phyloP scores from a whole-genome alignment of 192 early-diverging fungal genomes.

The Dissophora ornata region DNA sequence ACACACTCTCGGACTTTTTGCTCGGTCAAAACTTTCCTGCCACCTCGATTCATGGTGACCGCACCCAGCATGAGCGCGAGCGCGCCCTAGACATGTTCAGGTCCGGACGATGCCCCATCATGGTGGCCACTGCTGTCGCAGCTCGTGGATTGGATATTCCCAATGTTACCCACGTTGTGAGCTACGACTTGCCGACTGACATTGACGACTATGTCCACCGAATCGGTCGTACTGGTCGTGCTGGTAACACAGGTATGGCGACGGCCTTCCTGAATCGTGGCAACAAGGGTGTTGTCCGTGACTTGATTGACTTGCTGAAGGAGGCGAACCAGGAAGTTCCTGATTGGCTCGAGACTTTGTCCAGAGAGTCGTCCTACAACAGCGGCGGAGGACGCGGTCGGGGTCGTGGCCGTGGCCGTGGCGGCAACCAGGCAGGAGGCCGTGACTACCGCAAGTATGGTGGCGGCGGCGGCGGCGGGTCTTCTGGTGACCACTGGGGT shows the following conservation, averaged over 20 bases:
- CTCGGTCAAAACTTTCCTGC: conserved; percentile 80
- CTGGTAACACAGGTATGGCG: conserved; percentile 90
- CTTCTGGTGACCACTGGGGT: conserved; percentile 46
- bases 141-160: conserved; percentile 93
- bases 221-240: conserved; percentile 97
- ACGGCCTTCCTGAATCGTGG: conserved; percentile 94
- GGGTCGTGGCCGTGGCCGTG: conserved; percentile 66
- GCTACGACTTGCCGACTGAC: conserved; percentile 95
- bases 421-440: conserved; percentile 53
- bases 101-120: conserved; percentile 79
- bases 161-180: conserved; percentile 88
- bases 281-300: conserved; percentile 84
- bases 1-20: conserved; percentile 87
- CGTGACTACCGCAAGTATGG: conserved; percentile 55
- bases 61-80: conserved; percentile 96
- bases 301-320: conserved; percentile 87
- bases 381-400: conserved; percentile 58
- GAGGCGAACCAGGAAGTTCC: conserved; percentile 97
- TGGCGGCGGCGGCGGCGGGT: conserved; percentile 24
- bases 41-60: conserved; percentile 96
- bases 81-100: conserved; percentile 89
- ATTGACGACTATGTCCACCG: conserved; percentile 98
- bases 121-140: conserved; percentile 97
- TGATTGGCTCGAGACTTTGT: conserved; percentile 78
- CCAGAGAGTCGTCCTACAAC: conserved; percentile 64